Evolutionary conservation across 768 basidiomycete species (phyloP), one percentile per base, ranked within the genome.

Genomic region (Sistotremastrum suecicum): DNA sequence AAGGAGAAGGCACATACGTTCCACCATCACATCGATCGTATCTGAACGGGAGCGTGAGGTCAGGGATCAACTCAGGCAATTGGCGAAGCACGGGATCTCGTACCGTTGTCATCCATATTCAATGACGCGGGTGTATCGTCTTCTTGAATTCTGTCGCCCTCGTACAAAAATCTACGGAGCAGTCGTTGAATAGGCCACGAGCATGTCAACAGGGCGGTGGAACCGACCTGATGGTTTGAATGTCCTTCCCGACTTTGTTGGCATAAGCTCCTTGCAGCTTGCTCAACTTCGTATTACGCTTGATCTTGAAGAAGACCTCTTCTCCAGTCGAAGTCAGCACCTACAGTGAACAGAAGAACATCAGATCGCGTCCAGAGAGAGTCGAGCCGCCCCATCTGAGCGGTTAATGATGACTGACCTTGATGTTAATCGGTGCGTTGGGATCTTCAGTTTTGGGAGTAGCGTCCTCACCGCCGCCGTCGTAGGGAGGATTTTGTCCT

Each of bases 241-340:
- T 82, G 52, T 92, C 88, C 63, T 90, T 90, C 48, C 90, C 90
- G 10, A 94, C 88, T 58, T 91, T 90, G 60, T 70, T 77, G 46
- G 90, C 90, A 63, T 95, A 95, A 39, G 90, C 90, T 50, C 78
- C 84, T 60, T 90, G 86, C 29, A 94, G 75, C 68, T 94, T 95
- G 71, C 78, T 84, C 54, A 95, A 65, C 68, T 83, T 90, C 39
- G 90, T 92, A 63, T 74, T 84, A 58, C 83, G 77, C 67, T 92
- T 95, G 67, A 95, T 92, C 74, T 95, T 94, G 75, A 95, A 95
- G 66, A 84, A 94, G 30, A 94, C 86, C 60, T 92, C 89, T 34
- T 91, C 86, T 47, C 86, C 87, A 8, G 66, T 60, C 35, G 82
- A 71, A 53, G 75, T 79, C 39, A 81, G 74, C 41, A 89, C 86